Evolutionary conservation across 2,329 filamentous ascomycete species (phyloP).

Genomic region (Beauveria bassiana): DNA sequence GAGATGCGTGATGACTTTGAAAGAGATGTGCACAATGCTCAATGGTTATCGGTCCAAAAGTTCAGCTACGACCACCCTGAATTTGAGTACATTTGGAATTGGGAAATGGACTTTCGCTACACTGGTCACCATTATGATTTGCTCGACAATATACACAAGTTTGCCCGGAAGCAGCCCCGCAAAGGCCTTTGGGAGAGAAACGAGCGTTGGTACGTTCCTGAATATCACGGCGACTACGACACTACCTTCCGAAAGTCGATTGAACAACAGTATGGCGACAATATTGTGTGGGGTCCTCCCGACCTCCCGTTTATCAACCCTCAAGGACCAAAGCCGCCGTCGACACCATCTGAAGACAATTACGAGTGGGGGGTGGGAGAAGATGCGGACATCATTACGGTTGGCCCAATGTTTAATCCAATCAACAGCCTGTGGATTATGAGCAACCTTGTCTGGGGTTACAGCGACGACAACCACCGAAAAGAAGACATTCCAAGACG

Average conservation of each 20-base stretch:
- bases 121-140: slow-evolving; percentile 79
- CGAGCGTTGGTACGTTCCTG: slow-evolving; percentile 65
- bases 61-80: slow-evolving; percentile 70
- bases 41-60: slow-evolving; percentile 68
- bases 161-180: slow-evolving; percentile 60
- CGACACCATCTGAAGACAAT: slow-evolving; percentile 50
- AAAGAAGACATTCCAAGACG: slow-evolving; percentile 58
- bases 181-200: slow-evolving; percentile 68
- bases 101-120: slow-evolving; percentile 76
- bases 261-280: slow-evolving; percentile 41
- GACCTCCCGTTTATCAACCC: slow-evolving; percentile 53
- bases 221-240: slow-evolving; percentile 58
- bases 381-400: slow-evolving; percentile 65
- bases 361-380: slow-evolving; percentile 72
- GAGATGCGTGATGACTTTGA: slow-evolving; percentile 56
- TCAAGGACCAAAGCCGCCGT: slow-evolving; percentile 56
- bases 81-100: slow-evolving; percentile 79
- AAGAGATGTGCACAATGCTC: slow-evolving; percentile 48
- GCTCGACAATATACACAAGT: slow-evolving; percentile 55
- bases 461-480: slow-evolving; percentile 41
- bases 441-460: slow-evolving; percentile 60
- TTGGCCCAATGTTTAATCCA: slow-evolving; percentile 74
- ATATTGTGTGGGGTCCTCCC: slow-evolving; percentile 60
- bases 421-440: slow-evolving; percentile 67
- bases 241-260: slow-evolving; percentile 59